Evolutionary conservation across 805 yeast genomes (phyloP), one percentile per base, ranked within the genome.

Genomic region (Tetrapisispora taiwanensis): DNA sequence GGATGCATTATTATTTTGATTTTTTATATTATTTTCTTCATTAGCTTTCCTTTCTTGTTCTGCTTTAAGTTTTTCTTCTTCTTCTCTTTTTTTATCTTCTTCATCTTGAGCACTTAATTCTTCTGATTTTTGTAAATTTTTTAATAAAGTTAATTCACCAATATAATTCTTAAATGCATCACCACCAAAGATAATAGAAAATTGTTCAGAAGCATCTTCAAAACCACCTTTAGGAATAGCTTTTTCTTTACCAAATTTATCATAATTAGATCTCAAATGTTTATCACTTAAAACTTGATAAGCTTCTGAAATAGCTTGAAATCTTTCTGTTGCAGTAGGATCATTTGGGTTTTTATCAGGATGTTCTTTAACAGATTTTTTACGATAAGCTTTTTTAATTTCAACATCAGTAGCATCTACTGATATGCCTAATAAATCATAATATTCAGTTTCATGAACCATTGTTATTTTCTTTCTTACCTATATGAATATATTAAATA

Each of bases 121-220:
- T 47, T 75, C 73, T 39, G 75, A 68, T 59, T 81, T 79, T 34
- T 82, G 74, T 59, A 92, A 66, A 53, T 88, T 94, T 54, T 77
- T 78, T 57, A 92, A 63, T 60, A 89, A 70, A 26, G 88, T 76
- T 48, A 88, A 67, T 60, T 92, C 95, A 5, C 98, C 98, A 54
- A 90, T 85, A 73, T 88, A 81, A 40, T 81, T 80, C 30, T 71
- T 74, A 63, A 89, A 88, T 1, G 92, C 94, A 45, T 84, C 95
- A 40, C 96, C 96, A 37, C 96, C 96, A 63, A 88, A 81, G 47
- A 81, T 80, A 67, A 73, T 73, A 4, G 81, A 71, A 59, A 81
- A 81, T 53, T 79, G 78, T 56, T 81, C 87, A 35, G 76, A 70
- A 2, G 90, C 84, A 59, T 83, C 90, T 50, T 79, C 86, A 54